phyloP scores from a whole-genome alignment of 169 alveolate genomes.

The Fabrea salina region DNA sequence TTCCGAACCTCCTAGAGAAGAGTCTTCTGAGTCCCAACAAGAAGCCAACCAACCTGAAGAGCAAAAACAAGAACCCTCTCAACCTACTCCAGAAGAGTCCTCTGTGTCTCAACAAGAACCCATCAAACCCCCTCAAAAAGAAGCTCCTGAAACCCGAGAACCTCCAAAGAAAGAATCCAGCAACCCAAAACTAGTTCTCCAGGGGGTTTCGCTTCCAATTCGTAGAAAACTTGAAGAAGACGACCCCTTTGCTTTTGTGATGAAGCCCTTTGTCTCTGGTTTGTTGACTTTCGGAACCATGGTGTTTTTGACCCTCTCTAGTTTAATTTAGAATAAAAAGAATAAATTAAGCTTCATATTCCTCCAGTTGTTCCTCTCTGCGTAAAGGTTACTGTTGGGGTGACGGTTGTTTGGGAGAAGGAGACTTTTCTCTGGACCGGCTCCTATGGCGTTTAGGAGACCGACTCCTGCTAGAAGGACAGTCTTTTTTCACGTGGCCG shows the following conservation, averaged over 20 bases:
- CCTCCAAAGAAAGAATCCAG: no score
- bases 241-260: background rate
- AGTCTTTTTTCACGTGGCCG: slow-evolving; percentile 45
- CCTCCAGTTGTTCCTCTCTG: background rate
- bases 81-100: no score
- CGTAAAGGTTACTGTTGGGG: background rate
- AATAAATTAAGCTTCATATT: slow-evolving; percentile 12
- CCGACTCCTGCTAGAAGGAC: slow-evolving; percentile 32
- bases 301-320: background rate
- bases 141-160: no score
- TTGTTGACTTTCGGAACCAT: background rate
- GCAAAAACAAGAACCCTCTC: no score
- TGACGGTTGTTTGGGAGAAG: background rate
- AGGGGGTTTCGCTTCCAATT: background rate
- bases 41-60: no score
- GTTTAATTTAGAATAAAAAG: no score
- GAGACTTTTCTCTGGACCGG: background rate
- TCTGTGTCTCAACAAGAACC: no score
- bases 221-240: background rate
- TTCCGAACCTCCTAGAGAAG: no score
- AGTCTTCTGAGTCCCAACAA: no score
- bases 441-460: background rate
- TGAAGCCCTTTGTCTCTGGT: background rate
- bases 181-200: background rate
- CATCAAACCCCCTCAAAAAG: no score